A percentile compares a stretch with the other conserved stretches of the same genome.
These are phyloP conservation scores for Dispira simplex DNA, from an alignment of 192 early-diverging fungal genomes.

Conservation along the genomic window DNA sequence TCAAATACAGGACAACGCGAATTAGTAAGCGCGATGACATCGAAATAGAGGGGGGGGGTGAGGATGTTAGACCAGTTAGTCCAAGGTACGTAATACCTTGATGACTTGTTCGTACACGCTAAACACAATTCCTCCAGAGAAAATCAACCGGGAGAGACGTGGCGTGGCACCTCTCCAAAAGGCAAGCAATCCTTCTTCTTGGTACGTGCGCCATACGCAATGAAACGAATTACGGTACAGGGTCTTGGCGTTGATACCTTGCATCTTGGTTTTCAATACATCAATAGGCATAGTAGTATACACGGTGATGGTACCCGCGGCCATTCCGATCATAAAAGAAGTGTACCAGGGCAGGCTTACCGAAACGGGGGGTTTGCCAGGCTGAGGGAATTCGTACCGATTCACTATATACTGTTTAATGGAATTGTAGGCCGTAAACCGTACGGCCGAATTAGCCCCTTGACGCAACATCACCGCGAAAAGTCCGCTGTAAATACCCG, in stretches of 20 bases:
- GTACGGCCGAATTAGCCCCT: slow-evolving; percentile 88
- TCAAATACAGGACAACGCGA: neutral
- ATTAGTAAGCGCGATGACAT: neutral
- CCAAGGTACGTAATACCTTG: slow-evolving; percentile 17
- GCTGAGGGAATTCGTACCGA: neutral
- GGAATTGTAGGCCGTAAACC: slow-evolving; percentile 74
- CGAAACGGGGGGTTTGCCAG: slow-evolving; percentile 14
- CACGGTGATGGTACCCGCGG: slow-evolving; percentile 84
- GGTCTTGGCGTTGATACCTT: slow-evolving; percentile 50
- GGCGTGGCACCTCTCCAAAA: slow-evolving; percentile 96
- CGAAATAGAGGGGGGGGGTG: neutral
- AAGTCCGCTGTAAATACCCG: slow-evolving; percentile 81
- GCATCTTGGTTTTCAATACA: slow-evolving; percentile 96
- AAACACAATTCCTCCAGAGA: slow-evolving; percentile 27
- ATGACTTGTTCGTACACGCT: slow-evolving; percentile 30
- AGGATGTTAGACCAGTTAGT: neutral
- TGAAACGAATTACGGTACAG: slow-evolving; percentile 58
- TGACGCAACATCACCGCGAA: slow-evolving; percentile 87
- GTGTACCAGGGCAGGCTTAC: slow-evolving; percentile 32
- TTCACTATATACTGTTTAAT: slow-evolving; percentile 38
- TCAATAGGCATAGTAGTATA: slow-evolving; percentile 96
- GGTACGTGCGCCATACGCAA: slow-evolving; percentile 52
- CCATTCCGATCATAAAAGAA: slow-evolving; percentile 60
- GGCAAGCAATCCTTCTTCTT: slow-evolving; percentile 60
- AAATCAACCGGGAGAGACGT: slow-evolving; percentile 66